Conservation (phyloP, 371 early-diverging fungal genomes). For the Mortierella sp. region DNA sequence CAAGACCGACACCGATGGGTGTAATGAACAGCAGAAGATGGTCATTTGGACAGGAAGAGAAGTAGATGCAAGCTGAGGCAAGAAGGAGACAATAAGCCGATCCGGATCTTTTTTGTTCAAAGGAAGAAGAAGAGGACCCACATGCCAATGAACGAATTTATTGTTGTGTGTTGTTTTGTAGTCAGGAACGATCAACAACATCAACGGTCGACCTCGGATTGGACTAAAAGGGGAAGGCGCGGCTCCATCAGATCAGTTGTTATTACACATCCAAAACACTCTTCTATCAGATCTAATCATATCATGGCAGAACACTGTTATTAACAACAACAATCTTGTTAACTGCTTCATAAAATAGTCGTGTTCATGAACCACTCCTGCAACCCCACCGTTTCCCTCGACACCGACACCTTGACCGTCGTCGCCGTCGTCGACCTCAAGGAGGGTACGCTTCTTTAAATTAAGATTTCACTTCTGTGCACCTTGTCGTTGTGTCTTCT, state of each 20-base stretch:
- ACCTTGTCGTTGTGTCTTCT: neutral
- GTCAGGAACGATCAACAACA: neutral
- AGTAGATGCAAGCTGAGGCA: neutral
- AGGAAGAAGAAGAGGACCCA: neutral
- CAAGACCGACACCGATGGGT: neutral
- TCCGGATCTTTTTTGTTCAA: neutral
- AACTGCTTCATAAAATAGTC: slow-evolving; percentile 19
- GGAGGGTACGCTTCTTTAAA: slow-evolving; percentile 28
- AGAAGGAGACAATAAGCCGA: neutral
- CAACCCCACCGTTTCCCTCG: slow-evolving; percentile 75
- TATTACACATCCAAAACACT: too few species aligned
- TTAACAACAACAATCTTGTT: neutral
- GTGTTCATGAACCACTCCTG: slow-evolving; percentile 70
- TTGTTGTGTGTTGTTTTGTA: neutral
- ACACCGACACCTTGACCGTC: slow-evolving; percentile 67
- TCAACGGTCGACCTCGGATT: slow-evolving; percentile 3
- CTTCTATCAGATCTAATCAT: slow-evolving; percentile 24
- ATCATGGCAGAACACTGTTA: neutral
- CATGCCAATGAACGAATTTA: neutral
- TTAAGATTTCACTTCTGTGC: neutral
- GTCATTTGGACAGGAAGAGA: neutral
- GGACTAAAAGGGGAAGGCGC: neutral
- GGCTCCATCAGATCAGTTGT: too few species aligned
- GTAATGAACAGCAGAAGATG: neutral
- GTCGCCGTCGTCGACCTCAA: slow-evolving; percentile 74